These are phyloP conservation scores for Curvularia sp. DNA, from an alignment of 2,329 filamentous ascomycete genomes.

Conservation along the genomic window DNA sequence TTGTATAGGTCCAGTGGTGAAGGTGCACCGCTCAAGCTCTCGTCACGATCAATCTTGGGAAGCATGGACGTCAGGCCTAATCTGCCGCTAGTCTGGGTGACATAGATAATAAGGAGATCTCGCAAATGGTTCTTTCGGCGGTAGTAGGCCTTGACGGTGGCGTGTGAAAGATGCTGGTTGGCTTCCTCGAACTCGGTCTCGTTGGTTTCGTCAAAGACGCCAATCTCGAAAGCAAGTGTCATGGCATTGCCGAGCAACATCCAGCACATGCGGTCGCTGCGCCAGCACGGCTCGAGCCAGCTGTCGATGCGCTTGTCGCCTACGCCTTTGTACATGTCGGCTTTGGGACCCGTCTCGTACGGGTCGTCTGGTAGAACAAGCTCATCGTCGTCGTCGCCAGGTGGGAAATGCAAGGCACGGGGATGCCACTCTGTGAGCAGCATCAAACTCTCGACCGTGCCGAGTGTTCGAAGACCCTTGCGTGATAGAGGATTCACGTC, in stretches of 20 bases:
- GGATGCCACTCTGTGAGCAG: slow-evolving; percentile 98
- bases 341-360: slow-evolving; percentile 52
- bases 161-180: slow-evolving; percentile 49
- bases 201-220: slow-evolving; percentile 90
- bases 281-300: slow-evolving; percentile 96
- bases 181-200: slow-evolving; percentile 64
- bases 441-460: slow-evolving; percentile 92
- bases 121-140: slow-evolving; percentile 82
- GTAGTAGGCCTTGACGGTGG: slow-evolving; percentile 76
- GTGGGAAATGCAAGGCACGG: slow-evolving; percentile 89
- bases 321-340: slow-evolving; percentile 62
- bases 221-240: slow-evolving; percentile 89
- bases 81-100: slow-evolving; percentile 90
- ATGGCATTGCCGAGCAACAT: slow-evolving; percentile 93
- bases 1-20: slow-evolving; percentile 46
- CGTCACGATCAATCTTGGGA: slow-evolving; percentile 57
- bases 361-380: slow-evolving; percentile 73
- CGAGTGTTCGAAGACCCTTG: slow-evolving; percentile 81
- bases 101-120: slow-evolving; percentile 85
- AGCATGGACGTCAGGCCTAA: slow-evolving; percentile 95
- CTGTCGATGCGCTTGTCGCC: slow-evolving; percentile 88
- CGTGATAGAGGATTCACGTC: slow-evolving; percentile 66
- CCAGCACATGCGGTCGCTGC: slow-evolving; percentile 93
- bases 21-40: slow-evolving; percentile 32
- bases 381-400: slow-evolving; percentile 69